These are phyloP conservation scores for Yarrowia sp. DNA, from an alignment of 805 yeast genomes.

Conservation along the genomic window DNA sequence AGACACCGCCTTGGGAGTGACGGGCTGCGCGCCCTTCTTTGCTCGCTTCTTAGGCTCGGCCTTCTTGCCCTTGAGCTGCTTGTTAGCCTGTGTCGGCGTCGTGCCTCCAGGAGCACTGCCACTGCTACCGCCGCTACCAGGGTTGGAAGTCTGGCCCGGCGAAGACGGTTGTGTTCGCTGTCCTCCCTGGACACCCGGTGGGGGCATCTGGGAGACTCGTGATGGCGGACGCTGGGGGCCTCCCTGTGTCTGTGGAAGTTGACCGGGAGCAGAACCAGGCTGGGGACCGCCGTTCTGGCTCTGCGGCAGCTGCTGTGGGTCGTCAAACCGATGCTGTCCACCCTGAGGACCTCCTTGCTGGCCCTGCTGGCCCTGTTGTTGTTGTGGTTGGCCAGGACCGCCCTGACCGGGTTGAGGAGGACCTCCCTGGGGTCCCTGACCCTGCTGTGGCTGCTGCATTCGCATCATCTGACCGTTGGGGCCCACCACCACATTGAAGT, in stretches of 20 bases:
- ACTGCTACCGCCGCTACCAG: slow-evolving; percentile 22
- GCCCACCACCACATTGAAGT: slow-evolving; percentile 38
- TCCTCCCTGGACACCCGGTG: slow-evolving; percentile 34
- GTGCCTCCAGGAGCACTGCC: slow-evolving; percentile 27
- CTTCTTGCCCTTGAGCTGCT: slow-evolving; percentile 32
- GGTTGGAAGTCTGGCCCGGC: slow-evolving; percentile 32
- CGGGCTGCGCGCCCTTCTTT: slow-evolving; percentile 30
- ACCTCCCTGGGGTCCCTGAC: slow-evolving; percentile 26
- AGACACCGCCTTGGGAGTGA: slow-evolving; percentile 20
- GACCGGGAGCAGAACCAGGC: slow-evolving; percentile 21
- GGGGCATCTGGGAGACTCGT: slow-evolving; percentile 32
- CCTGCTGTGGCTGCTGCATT: slow-evolving; percentile 30
- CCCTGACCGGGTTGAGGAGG: slow-evolving; percentile 26
- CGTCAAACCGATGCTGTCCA: slow-evolving; percentile 22
- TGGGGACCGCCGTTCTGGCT: slow-evolving; percentile 18
- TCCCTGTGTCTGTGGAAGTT: slow-evolving; percentile 27
- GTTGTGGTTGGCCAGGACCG: slow-evolving; percentile 23
- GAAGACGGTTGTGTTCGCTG: slow-evolving; percentile 35
- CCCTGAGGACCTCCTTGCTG: neutral
- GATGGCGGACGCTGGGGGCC: slow-evolving; percentile 27
- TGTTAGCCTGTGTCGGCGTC: slow-evolving; percentile 30
- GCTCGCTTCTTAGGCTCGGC: slow-evolving; percentile 32
- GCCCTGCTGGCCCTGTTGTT: slow-evolving; percentile 19
- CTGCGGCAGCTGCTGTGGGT: slow-evolving; percentile 26
- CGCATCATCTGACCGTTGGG: slow-evolving; percentile 34